Conservation (phyloP, 2,329 filamentous ascomycete genomes). For the Botryotinia calthae region DNA sequence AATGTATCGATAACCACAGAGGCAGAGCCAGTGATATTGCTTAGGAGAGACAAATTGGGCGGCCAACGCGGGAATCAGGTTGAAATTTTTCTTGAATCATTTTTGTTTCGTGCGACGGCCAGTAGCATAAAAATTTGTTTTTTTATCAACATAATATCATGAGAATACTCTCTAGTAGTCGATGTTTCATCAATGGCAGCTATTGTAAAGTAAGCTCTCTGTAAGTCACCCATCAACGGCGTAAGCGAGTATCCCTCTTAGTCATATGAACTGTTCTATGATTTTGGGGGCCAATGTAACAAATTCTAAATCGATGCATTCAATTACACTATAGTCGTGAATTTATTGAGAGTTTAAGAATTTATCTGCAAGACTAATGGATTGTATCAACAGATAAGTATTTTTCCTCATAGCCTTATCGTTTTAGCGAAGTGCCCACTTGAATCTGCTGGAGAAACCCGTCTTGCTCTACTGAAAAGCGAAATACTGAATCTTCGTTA, state of each 20-base stretch:
- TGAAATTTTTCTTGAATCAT: no score
- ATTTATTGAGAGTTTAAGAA: neutral
- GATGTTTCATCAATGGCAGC: no score
- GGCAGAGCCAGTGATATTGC: no score
- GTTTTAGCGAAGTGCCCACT: neutral
- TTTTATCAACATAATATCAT: no score
- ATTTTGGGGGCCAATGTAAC: neutral
- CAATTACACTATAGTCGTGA: neutral
- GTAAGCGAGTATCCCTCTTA: neutral
- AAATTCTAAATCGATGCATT: neutral
- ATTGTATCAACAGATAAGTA: neutral
- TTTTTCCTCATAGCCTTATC: neutral
- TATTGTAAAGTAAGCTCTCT: neutral
- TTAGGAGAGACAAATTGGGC: no score
- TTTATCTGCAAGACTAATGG: neutral
- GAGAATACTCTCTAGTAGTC: no score
- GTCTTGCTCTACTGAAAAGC: accelerated
- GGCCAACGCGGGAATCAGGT: no score
- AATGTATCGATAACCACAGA: no score
- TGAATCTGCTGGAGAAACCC: neutral
- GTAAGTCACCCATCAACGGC: neutral
- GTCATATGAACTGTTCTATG: neutral
- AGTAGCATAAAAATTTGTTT: no score
- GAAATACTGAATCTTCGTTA: neutral
- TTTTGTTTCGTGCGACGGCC: no score